Conservation (phyloP, 257 asterid genomes). For the Salvia hispanica region DNA sequence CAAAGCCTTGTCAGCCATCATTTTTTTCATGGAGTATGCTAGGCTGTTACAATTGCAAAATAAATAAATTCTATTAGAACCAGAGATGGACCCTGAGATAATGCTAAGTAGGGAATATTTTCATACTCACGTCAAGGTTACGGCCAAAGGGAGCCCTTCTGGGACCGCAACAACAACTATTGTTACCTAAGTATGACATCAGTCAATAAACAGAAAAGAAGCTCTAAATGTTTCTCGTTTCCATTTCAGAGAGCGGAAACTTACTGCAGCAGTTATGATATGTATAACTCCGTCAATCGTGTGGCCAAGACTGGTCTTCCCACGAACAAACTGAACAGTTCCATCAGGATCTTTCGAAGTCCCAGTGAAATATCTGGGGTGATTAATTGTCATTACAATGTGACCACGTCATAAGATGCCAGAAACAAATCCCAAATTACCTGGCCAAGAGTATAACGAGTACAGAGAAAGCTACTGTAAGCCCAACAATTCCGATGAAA, state of each 20-base stretch:
- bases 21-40: conserved; percentile 98
- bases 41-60: conserved; percentile 54
- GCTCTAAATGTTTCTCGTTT: conserved; percentile 2
- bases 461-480: conserved; percentile 74
- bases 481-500: conserved; percentile 90
- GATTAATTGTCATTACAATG: conserved; percentile 18
- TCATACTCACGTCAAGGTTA: conserved; percentile 83
- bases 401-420: conserved; percentile 18
- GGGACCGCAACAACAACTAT: conserved; percentile 98
- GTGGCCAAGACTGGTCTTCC: conserved; percentile 56
- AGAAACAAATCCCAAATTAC: conserved; percentile 40
- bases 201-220: conserved; percentile 37
- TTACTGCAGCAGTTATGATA: conserved; percentile 85
- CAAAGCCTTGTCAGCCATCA: conserved; percentile 99
- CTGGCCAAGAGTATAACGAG: conserved; percentile 73
- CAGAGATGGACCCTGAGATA: conserved; percentile 12
- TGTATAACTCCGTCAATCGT: conserved; percentile 69
- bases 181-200: conserved; percentile 69
- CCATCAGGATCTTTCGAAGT: conserved; percentile 71
- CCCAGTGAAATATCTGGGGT: conserved; percentile 80
- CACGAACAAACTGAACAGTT: conserved; percentile 71
- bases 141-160: conserved; percentile 98
- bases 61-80: conserved; percentile 3
- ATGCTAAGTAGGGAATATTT: conserved; percentile 3
- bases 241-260: conserved; percentile 41